Conservation (phyloP, 73 alveolate genomes). For the Paramecium primaurelia region DNA sequence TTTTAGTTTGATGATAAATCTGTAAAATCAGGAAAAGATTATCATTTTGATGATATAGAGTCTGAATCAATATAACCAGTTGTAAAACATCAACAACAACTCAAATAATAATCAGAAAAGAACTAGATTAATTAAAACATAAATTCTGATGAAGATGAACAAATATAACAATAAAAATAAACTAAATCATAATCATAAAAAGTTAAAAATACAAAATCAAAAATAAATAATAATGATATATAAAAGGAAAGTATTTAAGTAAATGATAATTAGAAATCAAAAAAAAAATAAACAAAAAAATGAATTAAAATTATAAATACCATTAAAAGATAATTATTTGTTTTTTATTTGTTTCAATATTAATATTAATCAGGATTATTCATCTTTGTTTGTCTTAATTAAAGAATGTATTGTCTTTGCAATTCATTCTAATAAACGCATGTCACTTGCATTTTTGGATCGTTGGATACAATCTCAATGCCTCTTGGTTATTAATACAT, state of each 20-base stretch:
- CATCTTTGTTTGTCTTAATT: not conserved
- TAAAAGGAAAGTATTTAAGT: not conserved
- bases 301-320: not conserved
- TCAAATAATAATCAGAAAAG: not conserved
- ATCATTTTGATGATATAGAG: not conserved
- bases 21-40: not conserved
- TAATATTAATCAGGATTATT: not conserved
- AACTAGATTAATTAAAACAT: not conserved
- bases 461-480: not conserved
- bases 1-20: not conserved
- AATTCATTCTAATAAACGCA: not conserved
- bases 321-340: not conserved
- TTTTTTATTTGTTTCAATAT: not conserved
- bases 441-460: not conserved
- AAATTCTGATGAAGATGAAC: not conserved
- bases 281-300: not conserved
- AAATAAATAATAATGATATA: not conserved
- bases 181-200: not conserved
- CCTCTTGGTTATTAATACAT: constrained; percentile 45
- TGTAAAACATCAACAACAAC: not conserved
- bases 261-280: not conserved
- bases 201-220: not conserved
- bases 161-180: not conserved
- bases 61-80: not conserved
- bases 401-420: not conserved